Percentiles rank a stretch among this genome's conserved stretches.
phyloP scores from a whole-genome alignment of 2,329 filamentous ascomycete genomes.

The Blumeriella jaapii region DNA sequence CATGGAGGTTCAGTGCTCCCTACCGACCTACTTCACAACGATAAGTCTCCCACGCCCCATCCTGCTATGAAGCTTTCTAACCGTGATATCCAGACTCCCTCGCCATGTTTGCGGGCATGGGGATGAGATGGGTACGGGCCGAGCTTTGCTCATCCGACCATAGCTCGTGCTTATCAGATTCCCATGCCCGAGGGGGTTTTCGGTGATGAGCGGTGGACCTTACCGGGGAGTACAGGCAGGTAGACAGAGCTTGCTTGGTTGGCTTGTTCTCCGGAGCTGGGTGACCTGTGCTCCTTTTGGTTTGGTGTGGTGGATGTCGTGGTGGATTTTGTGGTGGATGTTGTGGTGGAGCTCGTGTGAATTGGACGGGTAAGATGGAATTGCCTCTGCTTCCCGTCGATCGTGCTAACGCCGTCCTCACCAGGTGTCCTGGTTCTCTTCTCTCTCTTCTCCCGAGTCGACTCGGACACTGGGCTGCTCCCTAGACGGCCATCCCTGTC shows the following conservation, averaged over 20 bases:
- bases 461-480: neutral
- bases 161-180: constrained; percentile 1
- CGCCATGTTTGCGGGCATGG: neutral
- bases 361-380: too few relatives aligned
- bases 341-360: too few relatives aligned
- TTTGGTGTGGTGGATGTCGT: neutral
- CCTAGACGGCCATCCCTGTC: constrained; percentile 1
- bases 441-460: neutral
- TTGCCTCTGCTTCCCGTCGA: too few relatives aligned
- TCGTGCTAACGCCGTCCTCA: too few relatives aligned
- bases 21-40: too few relatives aligned
- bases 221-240: constrained; percentile 3
- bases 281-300: constrained; percentile 1
- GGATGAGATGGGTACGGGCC: neutral
- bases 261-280: constrained; percentile 3
- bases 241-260: constrained; percentile 1
- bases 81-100: too few relatives aligned
- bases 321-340: neutral
- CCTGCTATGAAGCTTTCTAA: too few relatives aligned
- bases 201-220: neutral
- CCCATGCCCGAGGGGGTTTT: neutral
- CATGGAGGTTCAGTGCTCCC: too few relatives aligned
- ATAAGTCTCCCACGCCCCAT: too few relatives aligned
- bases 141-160: neutral
- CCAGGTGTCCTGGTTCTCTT: neutral